phyloP scores from a whole-genome alignment of 2,329 filamentous ascomycete species.

The Amphichorda felina region DNA sequence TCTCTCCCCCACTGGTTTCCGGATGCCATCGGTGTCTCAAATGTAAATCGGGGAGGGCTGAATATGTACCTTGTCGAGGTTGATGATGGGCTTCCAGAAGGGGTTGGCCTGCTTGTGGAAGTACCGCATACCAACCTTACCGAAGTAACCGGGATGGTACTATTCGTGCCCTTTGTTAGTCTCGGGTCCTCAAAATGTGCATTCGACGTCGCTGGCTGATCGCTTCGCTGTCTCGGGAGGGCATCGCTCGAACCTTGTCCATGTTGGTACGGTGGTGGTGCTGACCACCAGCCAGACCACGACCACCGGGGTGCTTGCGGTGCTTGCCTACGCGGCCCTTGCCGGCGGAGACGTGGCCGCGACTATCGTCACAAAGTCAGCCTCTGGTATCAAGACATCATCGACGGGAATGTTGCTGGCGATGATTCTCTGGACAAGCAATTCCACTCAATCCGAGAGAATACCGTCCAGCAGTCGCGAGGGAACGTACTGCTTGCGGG shows the following conservation, averaged over 20 bases:
- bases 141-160: constrained; percentile 98
- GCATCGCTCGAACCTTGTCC: constrained; percentile 56
- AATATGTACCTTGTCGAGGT: constrained; percentile 80
- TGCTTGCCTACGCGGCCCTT: constrained; percentile 98
- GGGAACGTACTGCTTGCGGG: constrained; percentile 61
- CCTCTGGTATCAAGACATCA: background rate
- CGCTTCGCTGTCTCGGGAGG: constrained; percentile 1
- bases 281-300: constrained; percentile 94
- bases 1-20: background rate
- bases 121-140: constrained; percentile 90
- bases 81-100: constrained; percentile 98
- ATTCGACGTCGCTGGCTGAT: background rate
- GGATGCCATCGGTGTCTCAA: background rate
- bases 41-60: constrained; percentile 1
- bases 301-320: constrained; percentile 78
- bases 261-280: constrained; percentile 58
- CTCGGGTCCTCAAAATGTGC: background rate
- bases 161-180: constrained; percentile 25
- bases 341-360: constrained; percentile 97
- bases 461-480: background rate
- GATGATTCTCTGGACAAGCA: constrained; percentile 7
- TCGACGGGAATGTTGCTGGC: background rate
- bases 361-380: constrained; percentile 39
- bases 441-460: constrained; percentile 8
- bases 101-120: constrained; percentile 96